phyloP scores from a whole-genome alignment of 2,329 filamentous ascomycete species.

The Scedosporium dehoogii region DNA sequence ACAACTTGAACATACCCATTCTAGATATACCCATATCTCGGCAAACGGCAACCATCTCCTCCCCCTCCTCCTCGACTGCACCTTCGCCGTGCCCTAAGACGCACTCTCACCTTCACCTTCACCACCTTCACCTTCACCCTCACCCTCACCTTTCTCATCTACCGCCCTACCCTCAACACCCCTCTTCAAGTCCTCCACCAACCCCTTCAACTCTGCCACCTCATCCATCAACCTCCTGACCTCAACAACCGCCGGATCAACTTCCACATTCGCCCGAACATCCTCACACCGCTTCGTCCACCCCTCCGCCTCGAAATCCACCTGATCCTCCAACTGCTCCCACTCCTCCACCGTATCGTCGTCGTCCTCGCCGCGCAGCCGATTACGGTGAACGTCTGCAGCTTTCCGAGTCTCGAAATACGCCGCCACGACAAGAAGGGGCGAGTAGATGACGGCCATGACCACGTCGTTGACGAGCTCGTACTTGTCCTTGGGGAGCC shows the following conservation, averaged over 20 bases:
- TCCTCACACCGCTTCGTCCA: constrained; percentile 73
- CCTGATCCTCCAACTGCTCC: constrained; percentile 66
- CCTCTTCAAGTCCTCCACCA: background rate
- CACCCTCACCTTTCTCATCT: background rate
- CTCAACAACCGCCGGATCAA: constrained; percentile 67
- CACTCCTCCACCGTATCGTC: constrained; percentile 86
- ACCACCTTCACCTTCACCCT: background rate
- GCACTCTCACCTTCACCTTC: background rate
- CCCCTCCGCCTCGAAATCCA: constrained; percentile 74
- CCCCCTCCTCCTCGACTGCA: no score
- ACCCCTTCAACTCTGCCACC: constrained; percentile 39
- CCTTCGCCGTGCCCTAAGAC: no score
- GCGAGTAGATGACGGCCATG: constrained; percentile 79
- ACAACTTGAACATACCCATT: no score
- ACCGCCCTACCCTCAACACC: background rate
- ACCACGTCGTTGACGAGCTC: constrained; percentile 78
- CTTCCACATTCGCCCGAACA: constrained; percentile 73
- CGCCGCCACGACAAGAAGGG: constrained; percentile 70
- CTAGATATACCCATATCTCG: no score
- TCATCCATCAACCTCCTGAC: constrained; percentile 48
- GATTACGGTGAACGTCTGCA: constrained; percentile 58
- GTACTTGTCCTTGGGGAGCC: constrained; percentile 67
- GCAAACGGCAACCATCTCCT: no score
- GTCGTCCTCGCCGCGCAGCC: constrained; percentile 73
- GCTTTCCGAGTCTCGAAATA: constrained; percentile 59